Evolutionary conservation across 371 early-diverging fungal genomes (phyloP).

Genomic region (Lichtheimia ramosa): DNA sequence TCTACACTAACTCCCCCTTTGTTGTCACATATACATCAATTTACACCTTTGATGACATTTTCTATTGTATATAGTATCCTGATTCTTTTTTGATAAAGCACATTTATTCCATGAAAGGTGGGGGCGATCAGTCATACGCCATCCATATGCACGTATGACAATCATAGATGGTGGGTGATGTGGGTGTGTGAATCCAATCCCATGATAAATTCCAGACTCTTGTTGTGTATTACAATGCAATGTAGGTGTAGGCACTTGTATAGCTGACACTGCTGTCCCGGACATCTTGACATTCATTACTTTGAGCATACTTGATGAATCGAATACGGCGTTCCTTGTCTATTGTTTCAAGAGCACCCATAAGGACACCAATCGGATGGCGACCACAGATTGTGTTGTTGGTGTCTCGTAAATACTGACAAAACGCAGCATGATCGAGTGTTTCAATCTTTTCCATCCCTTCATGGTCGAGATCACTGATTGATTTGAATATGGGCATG

Average conservation of each 20-base stretch:
- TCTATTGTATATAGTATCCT: not conserved
- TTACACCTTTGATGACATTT: no score
- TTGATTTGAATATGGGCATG: conserved; percentile 49
- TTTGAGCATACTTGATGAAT: conserved; percentile 90
- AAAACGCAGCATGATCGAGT: conserved; percentile 60
- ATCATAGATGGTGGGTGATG: no score
- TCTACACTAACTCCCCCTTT: no score
- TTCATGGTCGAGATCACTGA: conserved; percentile 73
- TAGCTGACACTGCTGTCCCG: conserved; percentile 79
- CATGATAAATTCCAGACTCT: no score
- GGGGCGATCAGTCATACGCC: not conserved
- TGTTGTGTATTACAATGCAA: not conserved
- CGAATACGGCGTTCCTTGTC: conserved; percentile 12
- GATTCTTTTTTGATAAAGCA: not conserved
- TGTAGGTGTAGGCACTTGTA: conserved; percentile 42
- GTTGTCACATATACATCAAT: no score
- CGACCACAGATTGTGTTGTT: conserved; percentile 94
- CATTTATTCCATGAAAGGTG: not conserved
- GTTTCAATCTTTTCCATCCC: conserved; percentile 79
- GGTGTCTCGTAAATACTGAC: conserved; percentile 68
- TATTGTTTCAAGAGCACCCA: conserved; percentile 59
- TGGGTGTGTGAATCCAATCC: no score
- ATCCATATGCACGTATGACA: no score
- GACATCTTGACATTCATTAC: conserved; percentile 49
- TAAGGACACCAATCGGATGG: conserved; percentile 84